Conservation (phyloP, 257 asterid species). For the Nicotiana otophora region DNA sequence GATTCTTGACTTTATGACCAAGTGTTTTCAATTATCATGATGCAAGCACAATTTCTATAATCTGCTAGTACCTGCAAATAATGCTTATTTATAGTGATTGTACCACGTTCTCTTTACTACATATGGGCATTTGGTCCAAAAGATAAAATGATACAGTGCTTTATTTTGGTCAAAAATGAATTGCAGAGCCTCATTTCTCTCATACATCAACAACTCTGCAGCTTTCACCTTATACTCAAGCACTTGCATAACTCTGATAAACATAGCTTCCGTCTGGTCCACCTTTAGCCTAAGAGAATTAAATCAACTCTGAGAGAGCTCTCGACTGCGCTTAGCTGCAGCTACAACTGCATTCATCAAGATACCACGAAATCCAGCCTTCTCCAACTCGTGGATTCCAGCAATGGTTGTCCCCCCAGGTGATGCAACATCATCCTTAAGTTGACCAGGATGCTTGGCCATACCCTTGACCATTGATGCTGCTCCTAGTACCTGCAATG, state of each 20-base stretch:
- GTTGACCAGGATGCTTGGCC: conserved; percentile 91
- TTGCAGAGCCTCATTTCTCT: neutral
- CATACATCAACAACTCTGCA: neutral
- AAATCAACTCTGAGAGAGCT: conserved; percentile 54
- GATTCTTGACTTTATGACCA: neutral
- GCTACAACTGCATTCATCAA: conserved; percentile 92
- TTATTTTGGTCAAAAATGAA: neutral
- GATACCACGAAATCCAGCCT: conserved; percentile 80
- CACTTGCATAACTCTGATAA: neutral
- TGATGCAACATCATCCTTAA: conserved; percentile 94
- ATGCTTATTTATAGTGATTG: neutral
- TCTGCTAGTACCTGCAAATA: neutral
- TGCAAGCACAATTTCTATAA: neutral
- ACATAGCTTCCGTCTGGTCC: neutral
- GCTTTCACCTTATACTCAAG: neutral
- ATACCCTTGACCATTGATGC: conserved; percentile 58
- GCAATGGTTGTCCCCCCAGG: conserved; percentile 94
- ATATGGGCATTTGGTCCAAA: neutral
- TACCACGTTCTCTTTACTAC: neutral
- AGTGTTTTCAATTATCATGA: neutral
- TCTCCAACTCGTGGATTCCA: conserved; percentile 84
- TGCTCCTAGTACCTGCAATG: conserved; percentile 87
- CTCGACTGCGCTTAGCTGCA: conserved; percentile 80
- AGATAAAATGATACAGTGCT: neutral
- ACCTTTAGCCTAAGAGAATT: neutral